Evolutionary conservation across 2,329 filamentous ascomycete genomes (phyloP), one percentile per base, ranked within the genome.

Genomic region (Bisporella sp.): DNA sequence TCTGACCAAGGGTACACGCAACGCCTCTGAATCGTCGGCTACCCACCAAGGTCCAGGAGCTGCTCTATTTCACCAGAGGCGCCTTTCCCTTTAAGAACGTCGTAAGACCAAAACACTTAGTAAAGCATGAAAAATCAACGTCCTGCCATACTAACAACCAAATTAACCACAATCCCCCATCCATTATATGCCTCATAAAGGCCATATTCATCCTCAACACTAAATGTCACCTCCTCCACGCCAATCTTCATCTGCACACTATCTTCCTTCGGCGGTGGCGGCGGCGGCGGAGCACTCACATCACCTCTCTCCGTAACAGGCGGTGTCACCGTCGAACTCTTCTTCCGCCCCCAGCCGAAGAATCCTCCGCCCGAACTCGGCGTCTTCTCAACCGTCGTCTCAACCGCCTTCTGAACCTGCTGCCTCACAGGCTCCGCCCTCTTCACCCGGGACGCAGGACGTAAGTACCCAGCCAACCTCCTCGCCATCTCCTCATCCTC

Each of bases 121-220:
- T 21, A 21, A 21, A 21, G 3, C 21, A 21, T 21, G 21, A 21
- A 21, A 21, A 21, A 21, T 21, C 21, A 21, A 21, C 21, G 21
- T 21, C 21, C 21, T 21, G 21, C 21, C 21, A 21, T 21, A 21
- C 21, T 21, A 21, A 21, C 21, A 21, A 21, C 21, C 21, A 21
- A 21, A 21, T 21, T 21, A 21, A 21, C 21, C 21, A 66, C 55
- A 47, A 66, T 59, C 12, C 51, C 57, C 51, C 54, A 64, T 1
- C 62, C 63, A 6, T 49, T 59, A 39, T 63, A 53, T 0, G 57
- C 61, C 5, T 57, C 59, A 43, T 57, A 60, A 31, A 95, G 81
- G 5, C 84, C 87, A 41, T 88, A 71, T 1, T 85, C 87, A 62
- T 81, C 84, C 54, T 95, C 68, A 63, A 84, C 88, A 51, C 81